A percentile compares a stretch with the other conserved stretches of the same genome.
Evolutionary conservation across 2,329 filamentous ascomycete genomes (phyloP).

Genomic region (Bisporella sp.): DNA sequence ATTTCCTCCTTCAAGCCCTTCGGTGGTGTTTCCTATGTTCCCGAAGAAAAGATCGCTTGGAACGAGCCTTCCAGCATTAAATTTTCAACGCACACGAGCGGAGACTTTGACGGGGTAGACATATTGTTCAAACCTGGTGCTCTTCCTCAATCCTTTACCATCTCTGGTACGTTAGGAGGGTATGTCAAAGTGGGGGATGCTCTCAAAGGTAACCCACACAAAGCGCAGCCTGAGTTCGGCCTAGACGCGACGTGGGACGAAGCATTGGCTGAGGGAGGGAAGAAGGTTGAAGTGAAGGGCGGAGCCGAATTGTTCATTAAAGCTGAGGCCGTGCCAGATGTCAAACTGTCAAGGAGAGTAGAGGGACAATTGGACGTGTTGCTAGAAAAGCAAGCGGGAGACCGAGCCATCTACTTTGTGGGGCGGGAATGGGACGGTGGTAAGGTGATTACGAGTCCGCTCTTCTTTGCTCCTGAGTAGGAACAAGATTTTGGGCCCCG

Average conservation of each 20-base stretch:
- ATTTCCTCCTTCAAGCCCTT: no score
- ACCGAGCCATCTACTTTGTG: conserved; percentile 15
- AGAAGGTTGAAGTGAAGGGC: conserved; percentile 13
- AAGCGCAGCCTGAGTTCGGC: conserved; percentile 20
- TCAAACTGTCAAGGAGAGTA: conserved; percentile 15
- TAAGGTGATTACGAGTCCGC: conserved; percentile 19
- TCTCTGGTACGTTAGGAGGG: conserved; percentile 21
- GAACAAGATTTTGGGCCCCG: no score
- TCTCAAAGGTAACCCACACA: conserved; percentile 23
- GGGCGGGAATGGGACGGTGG: conserved; percentile 17
- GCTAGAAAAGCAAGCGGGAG: background rate
- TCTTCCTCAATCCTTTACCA: conserved; percentile 8
- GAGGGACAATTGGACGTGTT: conserved; percentile 12
- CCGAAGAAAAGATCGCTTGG: conserved; percentile 13
- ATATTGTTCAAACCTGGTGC: conserved; percentile 12
- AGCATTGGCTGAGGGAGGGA: conserved; percentile 10
- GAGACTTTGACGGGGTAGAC: conserved; percentile 26
- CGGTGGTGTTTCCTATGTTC: no score
- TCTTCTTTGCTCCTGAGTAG: background rate
- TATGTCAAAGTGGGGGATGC: conserved; percentile 28
- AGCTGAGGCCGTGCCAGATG: conserved; percentile 15
- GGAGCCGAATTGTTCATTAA: conserved; percentile 23
- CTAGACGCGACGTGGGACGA: conserved; percentile 11
- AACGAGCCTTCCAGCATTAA: background rate
- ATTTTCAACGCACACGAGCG: conserved; percentile 20